Evolutionary conservation across 495 filamentous ascomycete genomes (phyloP).

Genomic region (Neurospora sp.): DNA sequence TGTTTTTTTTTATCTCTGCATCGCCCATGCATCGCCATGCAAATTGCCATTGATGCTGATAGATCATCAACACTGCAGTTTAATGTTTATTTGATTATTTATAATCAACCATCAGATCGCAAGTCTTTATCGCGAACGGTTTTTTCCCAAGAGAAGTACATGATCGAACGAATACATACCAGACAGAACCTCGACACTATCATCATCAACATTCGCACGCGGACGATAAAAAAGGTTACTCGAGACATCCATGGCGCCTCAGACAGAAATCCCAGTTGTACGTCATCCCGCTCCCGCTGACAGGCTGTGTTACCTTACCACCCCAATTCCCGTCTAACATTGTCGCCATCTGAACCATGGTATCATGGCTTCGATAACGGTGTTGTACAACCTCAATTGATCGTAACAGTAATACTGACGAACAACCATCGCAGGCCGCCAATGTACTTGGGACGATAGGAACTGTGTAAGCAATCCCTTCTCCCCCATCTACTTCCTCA

Average conservation of each 20-base stretch:
- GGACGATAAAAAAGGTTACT: not conserved
- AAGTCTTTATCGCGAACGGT: not conserved
- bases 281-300: not conserved
- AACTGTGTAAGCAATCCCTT: not conserved
- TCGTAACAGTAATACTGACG: not conserved
- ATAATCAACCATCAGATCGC: not conserved
- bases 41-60: not conserved
- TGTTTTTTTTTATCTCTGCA: not conserved
- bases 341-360: not conserved
- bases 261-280: conserved; percentile 32
- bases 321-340: not conserved
- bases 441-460: conserved; percentile 31
- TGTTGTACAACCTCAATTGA: not conserved
- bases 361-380: not conserved
- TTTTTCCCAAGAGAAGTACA: not conserved
- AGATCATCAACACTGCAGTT: not conserved
- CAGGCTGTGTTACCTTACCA: conserved; percentile 1
- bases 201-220: not conserved
- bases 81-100: not conserved
- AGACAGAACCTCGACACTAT: not conserved
- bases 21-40: not conserved
- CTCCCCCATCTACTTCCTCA: not conserved
- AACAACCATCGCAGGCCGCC: conserved; percentile 23
- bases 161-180: not conserved
- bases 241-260: conserved; percentile 27